Evolutionary conservation across 1,284 basidiomycete genomes (phyloP).

Genomic region (Pyrrhoderma lamaoense): DNA sequence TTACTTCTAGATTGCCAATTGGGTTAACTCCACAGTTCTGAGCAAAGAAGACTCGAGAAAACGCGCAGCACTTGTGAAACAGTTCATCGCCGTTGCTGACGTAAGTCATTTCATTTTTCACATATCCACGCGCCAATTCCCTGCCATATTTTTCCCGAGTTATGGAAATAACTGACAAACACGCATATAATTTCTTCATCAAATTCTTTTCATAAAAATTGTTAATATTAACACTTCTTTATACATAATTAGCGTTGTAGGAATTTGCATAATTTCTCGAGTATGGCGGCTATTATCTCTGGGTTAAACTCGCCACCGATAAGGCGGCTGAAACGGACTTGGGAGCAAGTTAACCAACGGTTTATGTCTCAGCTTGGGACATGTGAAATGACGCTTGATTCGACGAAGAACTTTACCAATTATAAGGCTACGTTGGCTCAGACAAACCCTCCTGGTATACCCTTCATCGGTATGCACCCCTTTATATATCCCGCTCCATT

Average conservation of each 20-base stretch:
- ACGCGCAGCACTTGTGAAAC: constrained; percentile 78
- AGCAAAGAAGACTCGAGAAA: constrained; percentile 81
- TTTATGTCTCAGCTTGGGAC: constrained; percentile 60
- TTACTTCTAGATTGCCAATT: constrained; percentile 68
- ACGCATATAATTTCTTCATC: no score
- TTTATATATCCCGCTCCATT: background rate
- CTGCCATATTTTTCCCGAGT: no score
- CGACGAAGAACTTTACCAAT: constrained; percentile 87
- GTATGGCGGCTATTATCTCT: constrained; percentile 92
- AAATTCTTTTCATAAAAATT: no score
- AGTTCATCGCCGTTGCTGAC: constrained; percentile 91
- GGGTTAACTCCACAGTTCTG: constrained; percentile 90
- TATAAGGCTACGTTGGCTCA: constrained; percentile 83
- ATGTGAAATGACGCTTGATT: constrained; percentile 82
- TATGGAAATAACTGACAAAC: no score
- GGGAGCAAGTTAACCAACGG: constrained; percentile 81
- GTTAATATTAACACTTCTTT: no score
- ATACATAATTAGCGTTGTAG: constrained; percentile 67
- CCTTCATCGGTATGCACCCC: constrained; percentile 77
- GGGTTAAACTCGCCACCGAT: constrained; percentile 95
- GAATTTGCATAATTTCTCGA: constrained; percentile 87
- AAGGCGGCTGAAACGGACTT: constrained; percentile 87
- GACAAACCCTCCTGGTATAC: constrained; percentile 92
- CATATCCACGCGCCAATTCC: no score
- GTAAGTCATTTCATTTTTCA: constrained; percentile 42